These are phyloP conservation scores for Suhomyces bokatorum DNA, from an alignment of 1,139 yeast genomes.

Conservation along the genomic window DNA sequence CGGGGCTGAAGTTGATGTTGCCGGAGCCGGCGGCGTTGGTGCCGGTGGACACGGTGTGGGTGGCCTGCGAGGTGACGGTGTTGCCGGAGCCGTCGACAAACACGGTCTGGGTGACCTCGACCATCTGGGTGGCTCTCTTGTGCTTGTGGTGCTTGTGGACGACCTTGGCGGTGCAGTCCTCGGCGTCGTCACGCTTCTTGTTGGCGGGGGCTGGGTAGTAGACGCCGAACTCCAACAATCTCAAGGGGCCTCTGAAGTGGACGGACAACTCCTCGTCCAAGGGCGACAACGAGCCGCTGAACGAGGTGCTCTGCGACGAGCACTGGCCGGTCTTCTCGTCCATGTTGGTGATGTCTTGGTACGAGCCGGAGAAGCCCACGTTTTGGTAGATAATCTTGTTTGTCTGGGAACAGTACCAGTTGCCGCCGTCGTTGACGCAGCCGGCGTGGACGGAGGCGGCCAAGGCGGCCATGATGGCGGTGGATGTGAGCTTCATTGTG, in stretches of 20 bases:
- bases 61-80: slow-evolving; percentile 33
- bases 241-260: slow-evolving; percentile 78
- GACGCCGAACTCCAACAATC: slow-evolving; percentile 62
- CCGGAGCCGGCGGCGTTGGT: slow-evolving; percentile 1
- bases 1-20: slow-evolving; percentile 16
- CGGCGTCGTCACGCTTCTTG: slow-evolving; percentile 34
- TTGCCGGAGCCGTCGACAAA: slow-evolving; percentile 59
- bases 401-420: slow-evolving; percentile 78
- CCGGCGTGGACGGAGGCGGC: slow-evolving; percentile 36
- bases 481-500: slow-evolving; percentile 23
- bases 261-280: slow-evolving; percentile 71
- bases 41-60: slow-evolving; percentile 7
- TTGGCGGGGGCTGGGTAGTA: slow-evolving; percentile 45
- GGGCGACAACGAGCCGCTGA: slow-evolving; percentile 67
- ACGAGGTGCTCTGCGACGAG: slow-evolving; percentile 49
- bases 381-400: slow-evolving; percentile 65
- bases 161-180: slow-evolving; percentile 40
- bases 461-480: slow-evolving; percentile 29
- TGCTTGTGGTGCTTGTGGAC: slow-evolving; percentile 62
- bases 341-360: slow-evolving; percentile 57
- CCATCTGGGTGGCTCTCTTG: slow-evolving; percentile 59
- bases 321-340: slow-evolving; percentile 52
- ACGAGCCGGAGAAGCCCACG: slow-evolving; percentile 68
- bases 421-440: slow-evolving; percentile 59
- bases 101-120: slow-evolving; percentile 77